Base-by-base conservation (phyloP, 2,329 filamentous ascomycete species). In the Exophiala lecanii-corni region DNA sequence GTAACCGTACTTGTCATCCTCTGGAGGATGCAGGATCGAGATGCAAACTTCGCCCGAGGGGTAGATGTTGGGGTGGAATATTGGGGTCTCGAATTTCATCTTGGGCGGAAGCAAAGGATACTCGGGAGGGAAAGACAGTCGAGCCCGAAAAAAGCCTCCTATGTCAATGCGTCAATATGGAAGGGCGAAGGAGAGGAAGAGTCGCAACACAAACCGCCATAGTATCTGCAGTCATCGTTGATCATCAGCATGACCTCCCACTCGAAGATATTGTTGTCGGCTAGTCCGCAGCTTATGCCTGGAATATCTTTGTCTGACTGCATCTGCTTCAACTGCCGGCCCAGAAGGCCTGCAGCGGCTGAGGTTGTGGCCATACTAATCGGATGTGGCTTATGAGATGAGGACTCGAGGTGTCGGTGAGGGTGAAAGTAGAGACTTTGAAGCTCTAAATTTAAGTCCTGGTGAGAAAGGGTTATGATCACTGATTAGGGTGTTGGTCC, bases 181-280 rank as follows among this genome's bases (percentile, higher is more conserved):
- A 13, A 2, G 2, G n/a, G 3, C 17, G 28, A 6, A 13, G 4
- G 10, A 32, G 30, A 12, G 9, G 13, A 36, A 25, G 28, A 13
- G 12, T n/a, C 16, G 9, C 9, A 42, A 9, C 30, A 68, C 78
- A 45, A 69, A 91, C 89, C 89, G 58, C 89, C 89, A 58, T 96
- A 96, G 66, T 86, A 86, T 68, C 89, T 91, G 68, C 86, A 89
- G 61, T 94, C 89, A 57, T 96, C 89, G 50, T 81, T 88, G 54
- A 97, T 91, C 91, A 98, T 97, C 49, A 98, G 79, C 86, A 96
- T 95, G 15, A 97, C 89, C 66, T 97, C 89, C 92, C 92, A 98
- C 71, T 94, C 86, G 55, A 96, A 96, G 7, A 97, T 81, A 62
- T 94, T 84, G 64, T 85, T 86, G 58, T 83, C 81, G 39, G 89